phyloP scores from a whole-genome alignment of 768 basidiomycete species.

The Sutorius australiensis region DNA sequence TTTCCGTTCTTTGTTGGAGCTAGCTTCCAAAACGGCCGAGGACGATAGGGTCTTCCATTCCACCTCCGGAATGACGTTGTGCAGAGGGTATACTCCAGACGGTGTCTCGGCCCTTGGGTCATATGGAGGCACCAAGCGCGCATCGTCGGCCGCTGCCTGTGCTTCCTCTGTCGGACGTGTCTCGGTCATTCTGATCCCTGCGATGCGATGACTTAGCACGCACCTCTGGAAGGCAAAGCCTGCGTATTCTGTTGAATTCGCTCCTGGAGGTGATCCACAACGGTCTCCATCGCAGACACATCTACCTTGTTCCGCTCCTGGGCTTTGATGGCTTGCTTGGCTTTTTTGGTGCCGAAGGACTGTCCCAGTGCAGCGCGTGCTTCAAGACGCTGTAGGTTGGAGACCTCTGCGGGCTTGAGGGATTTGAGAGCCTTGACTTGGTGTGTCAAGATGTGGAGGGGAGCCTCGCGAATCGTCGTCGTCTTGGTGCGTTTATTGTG shows the following conservation, averaged over 20 bases:
- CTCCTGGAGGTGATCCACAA: slow-evolving; percentile 76
- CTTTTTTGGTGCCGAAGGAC: slow-evolving; percentile 94
- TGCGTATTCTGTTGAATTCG: slow-evolving; percentile 73
- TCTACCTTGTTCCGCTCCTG: slow-evolving; percentile 89
- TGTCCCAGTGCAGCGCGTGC: slow-evolving; percentile 81
- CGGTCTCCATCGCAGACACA: slow-evolving; percentile 80
- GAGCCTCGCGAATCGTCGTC: slow-evolving; percentile 64
- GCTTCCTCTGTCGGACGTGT: slow-evolving; percentile 51
- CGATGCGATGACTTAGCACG: slow-evolving; percentile 21
- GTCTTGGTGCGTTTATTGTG: slow-evolving; percentile 72
- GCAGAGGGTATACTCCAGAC: slow-evolving; percentile 68
- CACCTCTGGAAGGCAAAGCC: slow-evolving; percentile 67
- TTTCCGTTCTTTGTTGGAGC: slow-evolving; percentile 44
- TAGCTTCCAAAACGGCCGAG: slow-evolving; percentile 50
- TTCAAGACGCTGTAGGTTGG: slow-evolving; percentile 49
- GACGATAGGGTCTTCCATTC: slow-evolving; percentile 75
- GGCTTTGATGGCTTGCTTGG: slow-evolving; percentile 78
- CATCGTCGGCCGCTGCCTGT: slow-evolving; percentile 56
- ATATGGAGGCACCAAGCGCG: slow-evolving; percentile 74
- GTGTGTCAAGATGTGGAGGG: slow-evolving; percentile 67
- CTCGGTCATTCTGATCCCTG: background rate
- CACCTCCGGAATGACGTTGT: slow-evolving; percentile 71
- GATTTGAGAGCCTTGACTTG: slow-evolving; percentile 84
- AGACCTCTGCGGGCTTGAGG: slow-evolving; percentile 46
- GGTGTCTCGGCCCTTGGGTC: slow-evolving; percentile 63